Evolutionary conservation across 1,139 yeast species (phyloP).

Genomic region (Candida sp.): DNA sequence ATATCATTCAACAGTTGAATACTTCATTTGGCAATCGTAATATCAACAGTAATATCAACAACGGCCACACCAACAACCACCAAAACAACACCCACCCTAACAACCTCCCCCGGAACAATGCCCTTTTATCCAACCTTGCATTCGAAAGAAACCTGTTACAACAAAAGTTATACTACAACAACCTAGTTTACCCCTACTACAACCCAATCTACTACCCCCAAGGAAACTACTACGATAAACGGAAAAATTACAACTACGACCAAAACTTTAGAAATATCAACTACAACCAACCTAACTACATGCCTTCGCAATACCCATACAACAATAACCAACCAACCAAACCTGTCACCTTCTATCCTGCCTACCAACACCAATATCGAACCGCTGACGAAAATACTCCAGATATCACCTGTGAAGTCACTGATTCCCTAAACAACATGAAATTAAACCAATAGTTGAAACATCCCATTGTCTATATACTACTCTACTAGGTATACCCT

Average conservation of each 20-base stretch:
- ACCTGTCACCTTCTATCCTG: background rate
- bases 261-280: background rate
- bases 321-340: background rate
- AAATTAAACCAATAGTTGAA: background rate
- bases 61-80: background rate
- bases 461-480: background rate
- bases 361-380: background rate
- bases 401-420: background rate
- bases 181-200: slow-evolving; percentile 1
- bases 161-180: slow-evolving; percentile 29
- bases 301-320: background rate
- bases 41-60: background rate
- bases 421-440: background rate
- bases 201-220: background rate
- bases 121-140: slow-evolving; percentile 23
- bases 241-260: background rate
- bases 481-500: background rate
- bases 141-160: slow-evolving; percentile 34
- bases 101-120: slow-evolving; percentile 1
- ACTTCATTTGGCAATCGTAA: background rate
- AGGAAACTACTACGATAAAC: background rate
- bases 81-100: too few relatives aligned
- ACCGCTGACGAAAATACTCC: background rate
- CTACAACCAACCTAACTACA: background rate
- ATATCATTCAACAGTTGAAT: slow-evolving; percentile 23